Percentiles rank a stretch among this genome's conserved stretches.
These are phyloP conservation scores for Diaporthe helianthi DNA, from an alignment of 2,329 filamentous ascomycete species.

Conservation along the genomic window DNA sequence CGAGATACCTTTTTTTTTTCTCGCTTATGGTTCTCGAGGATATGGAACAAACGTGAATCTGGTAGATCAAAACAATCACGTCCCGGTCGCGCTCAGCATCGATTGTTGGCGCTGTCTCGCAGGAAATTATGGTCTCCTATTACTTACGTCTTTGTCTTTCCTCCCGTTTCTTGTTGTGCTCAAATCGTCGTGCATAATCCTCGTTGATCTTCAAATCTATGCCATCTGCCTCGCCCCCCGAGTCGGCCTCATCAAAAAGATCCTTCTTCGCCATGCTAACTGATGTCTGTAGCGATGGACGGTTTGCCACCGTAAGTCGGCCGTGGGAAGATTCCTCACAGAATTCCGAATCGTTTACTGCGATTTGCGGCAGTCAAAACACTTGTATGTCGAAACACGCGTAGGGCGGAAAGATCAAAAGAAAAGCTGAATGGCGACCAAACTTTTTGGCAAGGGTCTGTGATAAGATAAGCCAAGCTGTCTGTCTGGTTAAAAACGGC, in stretches of 20 bases:
- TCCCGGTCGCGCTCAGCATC: neutral
- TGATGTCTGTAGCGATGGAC: neutral
- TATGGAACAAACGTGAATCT: neutral
- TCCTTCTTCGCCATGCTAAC: constrained; percentile 52
- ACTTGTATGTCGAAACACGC: neutral
- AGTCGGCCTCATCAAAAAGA: constrained; percentile 58
- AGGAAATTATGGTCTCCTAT: neutral
- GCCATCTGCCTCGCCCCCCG: constrained; percentile 51
- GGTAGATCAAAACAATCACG: neutral
- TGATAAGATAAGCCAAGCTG: constrained; percentile 17
- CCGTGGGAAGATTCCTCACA: neutral
- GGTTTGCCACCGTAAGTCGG: too few species aligned
- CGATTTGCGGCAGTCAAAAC: neutral
- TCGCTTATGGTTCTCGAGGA: neutral
- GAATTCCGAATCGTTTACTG: neutral
- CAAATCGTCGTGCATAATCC: constrained; percentile 87
- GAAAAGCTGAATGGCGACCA: neutral
- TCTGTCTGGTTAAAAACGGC: neutral
- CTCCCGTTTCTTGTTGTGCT: constrained; percentile 97
- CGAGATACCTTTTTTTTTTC: rapidly evolving
- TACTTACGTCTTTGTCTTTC: constrained; percentile 74
- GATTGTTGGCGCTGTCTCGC: neutral
- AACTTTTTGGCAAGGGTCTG: constrained; percentile 29
- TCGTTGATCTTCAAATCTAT: constrained; percentile 81
- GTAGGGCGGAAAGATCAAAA: neutral